Evolutionary conservation across 139 green algal genomes (phyloP).

Genomic region (Pseudopediastrum boryanum): DNA sequence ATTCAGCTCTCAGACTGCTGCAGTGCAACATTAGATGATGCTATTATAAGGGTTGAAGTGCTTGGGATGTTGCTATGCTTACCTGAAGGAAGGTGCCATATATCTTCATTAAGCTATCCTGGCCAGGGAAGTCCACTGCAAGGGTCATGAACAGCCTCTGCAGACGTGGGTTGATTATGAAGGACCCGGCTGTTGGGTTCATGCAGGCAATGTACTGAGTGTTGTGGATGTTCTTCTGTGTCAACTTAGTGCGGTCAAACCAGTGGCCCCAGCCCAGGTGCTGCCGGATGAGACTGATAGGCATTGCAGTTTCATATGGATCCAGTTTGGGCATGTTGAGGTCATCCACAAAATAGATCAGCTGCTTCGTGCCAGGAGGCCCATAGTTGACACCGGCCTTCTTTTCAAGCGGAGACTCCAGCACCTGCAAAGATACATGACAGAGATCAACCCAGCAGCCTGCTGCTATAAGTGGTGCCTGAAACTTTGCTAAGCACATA

Average conservation of each 20-base stretch:
- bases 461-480: too few species aligned
- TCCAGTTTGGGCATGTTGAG: slow-evolving; percentile 93
- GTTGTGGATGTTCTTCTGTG: slow-evolving; percentile 92
- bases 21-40: background rate
- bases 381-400: slow-evolving; percentile 89
- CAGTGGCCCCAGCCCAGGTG: slow-evolving; percentile 92
- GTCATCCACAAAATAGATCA: slow-evolving; percentile 94
- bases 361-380: slow-evolving; percentile 81
- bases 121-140: slow-evolving; percentile 85
- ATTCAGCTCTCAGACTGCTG: too few species aligned
- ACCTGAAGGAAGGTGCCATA: slow-evolving; percentile 86
- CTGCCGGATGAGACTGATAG: slow-evolving; percentile 89
- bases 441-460: too few species aligned
- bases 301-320: slow-evolving; percentile 91
- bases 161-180: slow-evolving; percentile 89
- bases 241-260: slow-evolving; percentile 90
- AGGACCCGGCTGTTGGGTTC: slow-evolving; percentile 91
- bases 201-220: slow-evolving; percentile 89
- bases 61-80: too few species aligned
- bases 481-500: too few species aligned
- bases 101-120: slow-evolving; percentile 90
- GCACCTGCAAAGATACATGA: slow-evolving; percentile 65
- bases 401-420: slow-evolving; percentile 92
- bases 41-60: background rate
- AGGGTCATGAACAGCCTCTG: slow-evolving; percentile 94